Percentiles rank a stretch among this genome's conserved stretches.
These are phyloP conservation scores for Melaleuca alternifolia DNA, from an alignment of 345 rosid species.

Conservation along the genomic window DNA sequence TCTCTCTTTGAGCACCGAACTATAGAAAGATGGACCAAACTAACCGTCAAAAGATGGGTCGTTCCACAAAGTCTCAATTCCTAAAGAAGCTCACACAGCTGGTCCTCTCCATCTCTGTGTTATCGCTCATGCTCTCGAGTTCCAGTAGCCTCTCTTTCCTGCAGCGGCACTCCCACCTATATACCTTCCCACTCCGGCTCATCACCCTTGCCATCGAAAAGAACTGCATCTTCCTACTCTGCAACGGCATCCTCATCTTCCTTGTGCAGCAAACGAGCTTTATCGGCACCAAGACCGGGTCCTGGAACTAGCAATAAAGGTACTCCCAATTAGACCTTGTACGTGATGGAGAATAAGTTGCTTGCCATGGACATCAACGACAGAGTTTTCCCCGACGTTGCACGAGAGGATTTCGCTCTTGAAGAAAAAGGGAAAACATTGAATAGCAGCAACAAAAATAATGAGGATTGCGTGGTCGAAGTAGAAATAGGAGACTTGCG, in stretches of 20 bases:
- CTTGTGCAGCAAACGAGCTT: constrained; percentile 52
- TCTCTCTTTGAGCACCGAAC: neutral
- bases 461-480: too few species aligned
- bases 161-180: constrained; percentile 21
- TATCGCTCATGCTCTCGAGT: constrained; percentile 31
- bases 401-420: neutral
- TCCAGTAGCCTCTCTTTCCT: constrained; percentile 10
- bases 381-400: neutral
- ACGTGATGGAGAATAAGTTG: neutral
- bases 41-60: neutral
- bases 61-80: constrained; percentile 17
- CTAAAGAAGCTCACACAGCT: constrained; percentile 29
- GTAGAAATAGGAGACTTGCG: too few species aligned
- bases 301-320: neutral
- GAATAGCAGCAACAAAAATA: too few species aligned
- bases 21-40: constrained; percentile 18
- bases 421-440: neutral
- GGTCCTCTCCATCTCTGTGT: constrained; percentile 41
- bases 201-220: constrained; percentile 50
- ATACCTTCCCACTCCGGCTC: constrained; percentile 26
- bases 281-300: constrained; percentile 1
- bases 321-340: neutral
- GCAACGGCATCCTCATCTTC: constrained; percentile 71
- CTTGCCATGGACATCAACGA: neutral
- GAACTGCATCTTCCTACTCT: constrained; percentile 60